phyloP scores from a whole-genome alignment of 331 rosid species.

The Stylosanthes scabra region DNA sequence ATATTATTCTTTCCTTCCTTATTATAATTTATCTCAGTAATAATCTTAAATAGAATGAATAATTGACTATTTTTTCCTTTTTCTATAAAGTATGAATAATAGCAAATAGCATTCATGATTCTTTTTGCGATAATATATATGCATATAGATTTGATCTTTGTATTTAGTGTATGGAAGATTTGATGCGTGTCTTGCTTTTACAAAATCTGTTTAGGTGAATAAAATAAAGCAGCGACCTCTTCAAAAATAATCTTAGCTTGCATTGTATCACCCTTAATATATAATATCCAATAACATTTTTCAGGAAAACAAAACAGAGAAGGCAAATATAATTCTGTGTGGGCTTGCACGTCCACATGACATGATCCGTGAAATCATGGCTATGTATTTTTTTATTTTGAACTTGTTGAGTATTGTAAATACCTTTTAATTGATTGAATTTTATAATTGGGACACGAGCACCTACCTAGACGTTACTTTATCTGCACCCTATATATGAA shows the following conservation, averaged over 20 bases:
- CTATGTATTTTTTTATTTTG: conserved; percentile 15
- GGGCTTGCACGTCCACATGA: conserved; percentile 17
- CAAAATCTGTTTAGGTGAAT: conserved; percentile 12
- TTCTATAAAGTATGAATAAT: too few relatives aligned
- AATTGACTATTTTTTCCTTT: too few relatives aligned
- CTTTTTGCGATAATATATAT: not conserved
- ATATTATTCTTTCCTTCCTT: too few relatives aligned
- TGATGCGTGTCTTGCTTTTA: not conserved
- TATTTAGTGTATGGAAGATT: not conserved
- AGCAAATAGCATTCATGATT: too few relatives aligned
- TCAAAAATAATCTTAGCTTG: not conserved
- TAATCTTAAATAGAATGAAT: too few relatives aligned
- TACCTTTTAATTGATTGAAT: conserved; percentile 20
- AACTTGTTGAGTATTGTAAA: conserved; percentile 29
- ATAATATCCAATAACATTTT: not conserved
- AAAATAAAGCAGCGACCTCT: not conserved
- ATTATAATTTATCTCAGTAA: too few relatives aligned
- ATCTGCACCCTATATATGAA: conserved; percentile 35
- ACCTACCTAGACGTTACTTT: conserved; percentile 43
- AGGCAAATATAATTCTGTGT: not conserved
- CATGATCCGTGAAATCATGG: conserved; percentile 48
- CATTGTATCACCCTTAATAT: too few relatives aligned
- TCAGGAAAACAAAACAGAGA: conserved; percentile 24
- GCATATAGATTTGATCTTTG: not conserved
- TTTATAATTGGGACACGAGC: conserved; percentile 35